Evolutionary conservation across 2,329 filamentous ascomycete genomes (phyloP).

Genomic region (Ceratocystis albifundus): DNA sequence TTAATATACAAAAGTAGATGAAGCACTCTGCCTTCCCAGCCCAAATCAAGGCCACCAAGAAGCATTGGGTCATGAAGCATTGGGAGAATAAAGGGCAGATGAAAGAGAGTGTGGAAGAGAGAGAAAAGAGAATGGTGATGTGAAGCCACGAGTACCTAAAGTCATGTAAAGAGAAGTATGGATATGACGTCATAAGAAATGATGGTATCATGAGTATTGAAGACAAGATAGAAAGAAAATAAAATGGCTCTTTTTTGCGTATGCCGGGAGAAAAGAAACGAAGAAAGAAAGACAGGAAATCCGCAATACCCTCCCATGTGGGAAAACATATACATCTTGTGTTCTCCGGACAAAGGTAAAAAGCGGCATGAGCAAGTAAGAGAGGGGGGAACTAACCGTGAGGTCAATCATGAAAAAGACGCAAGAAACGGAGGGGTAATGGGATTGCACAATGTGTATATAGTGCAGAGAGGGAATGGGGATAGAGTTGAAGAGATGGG

Average conservation of each 20-base stretch:
- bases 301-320: too few relatives aligned
- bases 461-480: not conserved
- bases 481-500: conserved; percentile 1
- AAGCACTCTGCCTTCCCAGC: not conserved
- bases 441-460: too few relatives aligned
- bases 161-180: conserved; percentile 6
- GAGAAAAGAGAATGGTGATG: not conserved
- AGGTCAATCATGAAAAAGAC: not conserved
- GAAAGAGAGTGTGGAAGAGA: not conserved
- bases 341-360: too few relatives aligned
- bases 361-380: not conserved
- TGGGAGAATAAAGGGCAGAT: not conserved
- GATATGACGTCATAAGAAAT: conserved; percentile 18
- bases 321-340: too few relatives aligned
- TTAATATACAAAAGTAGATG: conserved; percentile 11
- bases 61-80: too few relatives aligned
- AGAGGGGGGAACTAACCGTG: not conserved
- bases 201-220: conserved; percentile 18
- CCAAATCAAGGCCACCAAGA: not conserved
- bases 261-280: not conserved
- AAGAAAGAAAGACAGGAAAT: not conserved
- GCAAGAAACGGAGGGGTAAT: not conserved
- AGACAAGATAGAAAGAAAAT: conserved; percentile 4
- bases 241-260: not conserved
- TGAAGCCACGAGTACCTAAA: not conserved